Percentiles rank a stretch among this genome's conserved stretches.
phyloP scores from a whole-genome alignment of 2,329 filamentous ascomycete genomes.

The Pestalotiopsis sp. region DNA sequence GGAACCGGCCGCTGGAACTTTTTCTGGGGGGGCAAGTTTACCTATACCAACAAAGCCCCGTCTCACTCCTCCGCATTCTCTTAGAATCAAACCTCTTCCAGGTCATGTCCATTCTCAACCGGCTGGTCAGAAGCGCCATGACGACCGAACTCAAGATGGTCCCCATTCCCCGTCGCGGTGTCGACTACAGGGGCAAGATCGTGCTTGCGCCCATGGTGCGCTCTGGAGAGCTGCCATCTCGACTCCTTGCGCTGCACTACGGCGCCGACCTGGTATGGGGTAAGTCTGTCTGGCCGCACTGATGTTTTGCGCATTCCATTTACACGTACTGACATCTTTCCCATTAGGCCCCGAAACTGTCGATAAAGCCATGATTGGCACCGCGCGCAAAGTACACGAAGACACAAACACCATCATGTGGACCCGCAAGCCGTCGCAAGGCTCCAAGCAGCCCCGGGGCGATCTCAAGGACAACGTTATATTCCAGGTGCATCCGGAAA shows the following conservation, averaged over 20 bases:
- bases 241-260: conserved; percentile 87
- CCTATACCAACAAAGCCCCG: background rate
- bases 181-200: conserved; percentile 91
- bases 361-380: conserved; percentile 88
- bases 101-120: conserved; percentile 14
- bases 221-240: conserved; percentile 91
- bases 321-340: background rate
- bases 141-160: conserved; percentile 63
- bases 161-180: conserved; percentile 82
- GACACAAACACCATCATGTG: conserved; percentile 82
- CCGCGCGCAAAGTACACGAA: conserved; percentile 74
- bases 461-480: conserved; percentile 68
- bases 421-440: conserved; percentile 72
- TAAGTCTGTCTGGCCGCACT: conserved; percentile 38
- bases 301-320: background rate
- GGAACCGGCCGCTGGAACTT: background rate
- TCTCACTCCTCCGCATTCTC: background rate
- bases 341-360: conserved; percentile 82
- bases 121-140: conserved; percentile 53
- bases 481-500: conserved; percentile 77
- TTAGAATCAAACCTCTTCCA: conserved; percentile 10
- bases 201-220: conserved; percentile 98
- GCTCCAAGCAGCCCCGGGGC: conserved; percentile 55
- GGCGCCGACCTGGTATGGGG: conserved; percentile 97
- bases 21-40: background rate